Evolutionary conservation across 345 rosid species (phyloP).

Genomic region (Brassica juncea): DNA sequence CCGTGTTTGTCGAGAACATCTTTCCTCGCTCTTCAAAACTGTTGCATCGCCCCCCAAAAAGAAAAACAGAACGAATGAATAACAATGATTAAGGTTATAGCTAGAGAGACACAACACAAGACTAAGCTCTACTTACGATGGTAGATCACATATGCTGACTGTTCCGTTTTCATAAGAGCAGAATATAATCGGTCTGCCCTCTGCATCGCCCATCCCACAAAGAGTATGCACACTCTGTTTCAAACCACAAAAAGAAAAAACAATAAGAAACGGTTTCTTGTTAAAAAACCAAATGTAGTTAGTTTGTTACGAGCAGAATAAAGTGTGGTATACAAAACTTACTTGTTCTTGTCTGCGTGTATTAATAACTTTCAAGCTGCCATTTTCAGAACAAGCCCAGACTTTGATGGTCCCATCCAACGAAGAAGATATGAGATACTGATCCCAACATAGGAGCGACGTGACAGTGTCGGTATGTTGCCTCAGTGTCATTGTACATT

Average conservation of each 20-base stretch:
- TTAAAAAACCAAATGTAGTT: neutral
- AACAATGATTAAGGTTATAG: neutral
- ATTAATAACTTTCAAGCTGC: conserved; percentile 37
- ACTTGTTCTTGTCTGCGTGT: conserved; percentile 43
- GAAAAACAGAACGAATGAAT: neutral
- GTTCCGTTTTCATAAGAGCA: conserved; percentile 47
- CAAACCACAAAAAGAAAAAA: neutral
- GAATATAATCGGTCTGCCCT: conserved; percentile 49
- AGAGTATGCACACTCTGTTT: conserved; percentile 48
- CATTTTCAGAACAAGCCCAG: conserved; percentile 45
- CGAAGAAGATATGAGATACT: conserved; percentile 54
- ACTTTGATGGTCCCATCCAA: conserved; percentile 56
- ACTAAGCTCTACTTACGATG: conserved; percentile 45
- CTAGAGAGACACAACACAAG: neutral
- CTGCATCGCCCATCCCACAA: conserved; percentile 44
- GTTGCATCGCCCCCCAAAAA: neutral
- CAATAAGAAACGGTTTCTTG: neutral
- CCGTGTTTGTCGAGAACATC: conserved; percentile 45
- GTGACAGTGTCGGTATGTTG: conserved; percentile 53
- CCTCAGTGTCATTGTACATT: conserved; percentile 44
- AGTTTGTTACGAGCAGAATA: neutral
- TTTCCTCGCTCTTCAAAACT: conserved; percentile 50
- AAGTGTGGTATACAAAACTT: neutral
- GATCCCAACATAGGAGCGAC: conserved; percentile 65
- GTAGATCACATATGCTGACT: conserved; percentile 46